phyloP scores from a whole-genome alignment of 2,329 filamentous ascomycete species.

The Nemania serpens region DNA sequence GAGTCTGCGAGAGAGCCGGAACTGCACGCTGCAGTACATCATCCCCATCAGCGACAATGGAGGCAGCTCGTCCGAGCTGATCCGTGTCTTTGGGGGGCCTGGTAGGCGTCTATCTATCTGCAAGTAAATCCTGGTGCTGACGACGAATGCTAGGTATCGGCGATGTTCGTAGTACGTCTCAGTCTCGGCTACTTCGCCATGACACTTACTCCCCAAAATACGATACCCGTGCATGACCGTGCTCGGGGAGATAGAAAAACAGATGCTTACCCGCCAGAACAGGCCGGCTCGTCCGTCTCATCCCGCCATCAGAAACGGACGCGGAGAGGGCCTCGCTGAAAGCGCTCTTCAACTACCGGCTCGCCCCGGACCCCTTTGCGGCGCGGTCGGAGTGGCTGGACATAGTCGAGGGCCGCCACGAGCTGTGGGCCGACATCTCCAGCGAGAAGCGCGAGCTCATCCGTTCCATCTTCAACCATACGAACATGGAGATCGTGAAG shows the following conservation, averaged over 20 bases:
- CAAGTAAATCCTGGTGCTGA: background rate
- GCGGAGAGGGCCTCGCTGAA: constrained; percentile 76
- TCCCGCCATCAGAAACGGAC: constrained; percentile 67
- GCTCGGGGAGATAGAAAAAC: too few species aligned
- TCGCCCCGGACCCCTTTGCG: constrained; percentile 62
- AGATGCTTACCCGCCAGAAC: constrained; percentile 1
- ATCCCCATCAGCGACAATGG: constrained; percentile 97
- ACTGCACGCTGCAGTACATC: constrained; percentile 76
- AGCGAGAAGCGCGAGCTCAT: constrained; percentile 77
- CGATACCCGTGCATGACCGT: background rate
- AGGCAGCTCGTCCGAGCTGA: constrained; percentile 89
- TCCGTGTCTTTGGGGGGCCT: constrained; percentile 91
- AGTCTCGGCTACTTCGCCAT: constrained; percentile 12
- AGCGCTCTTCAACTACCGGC: constrained; percentile 83
- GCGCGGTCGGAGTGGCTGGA: constrained; percentile 84
- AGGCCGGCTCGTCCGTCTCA: constrained; percentile 89
- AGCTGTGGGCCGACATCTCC: constrained; percentile 73
- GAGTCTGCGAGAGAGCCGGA: constrained; percentile 64
- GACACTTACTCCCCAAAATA: too few species aligned
- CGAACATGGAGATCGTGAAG: constrained; percentile 80
- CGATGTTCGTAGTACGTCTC: constrained; percentile 41
- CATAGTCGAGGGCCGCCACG: constrained; percentile 81
- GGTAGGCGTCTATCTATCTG: constrained; percentile 53
- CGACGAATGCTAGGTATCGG: constrained; percentile 38
- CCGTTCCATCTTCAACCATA: constrained; percentile 74